Evolutionary conservation across 768 basidiomycete species (phyloP).

Genomic region (Clitopilus hobsonii): DNA sequence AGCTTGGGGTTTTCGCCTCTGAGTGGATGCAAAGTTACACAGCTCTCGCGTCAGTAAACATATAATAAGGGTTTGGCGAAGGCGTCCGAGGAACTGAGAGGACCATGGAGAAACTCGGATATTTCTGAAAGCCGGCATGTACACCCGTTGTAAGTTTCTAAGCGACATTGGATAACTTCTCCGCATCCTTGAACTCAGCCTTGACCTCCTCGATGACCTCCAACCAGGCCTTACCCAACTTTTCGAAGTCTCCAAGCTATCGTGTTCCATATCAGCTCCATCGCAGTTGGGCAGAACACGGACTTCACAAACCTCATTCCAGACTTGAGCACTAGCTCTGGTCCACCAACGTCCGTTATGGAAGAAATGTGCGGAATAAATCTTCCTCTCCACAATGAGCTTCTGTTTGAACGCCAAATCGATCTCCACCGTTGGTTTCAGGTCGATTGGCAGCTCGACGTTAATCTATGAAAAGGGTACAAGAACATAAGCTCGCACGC

Average conservation of each 20-base stretch:
- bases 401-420: conserved; percentile 19
- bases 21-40: no score
- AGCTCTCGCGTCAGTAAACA: no score
- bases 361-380: conserved; percentile 8
- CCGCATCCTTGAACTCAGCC: not conserved
- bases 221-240: conserved; percentile 4
- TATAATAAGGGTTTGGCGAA: no score
- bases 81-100: no score
- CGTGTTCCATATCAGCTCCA: no score
- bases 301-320: conserved; percentile 12
- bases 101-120: no score
- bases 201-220: not conserved
- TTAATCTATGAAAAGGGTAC: conserved; percentile 2
- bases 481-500: no score
- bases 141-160: no score
- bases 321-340: conserved; percentile 16
- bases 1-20: no score
- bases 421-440: conserved; percentile 16
- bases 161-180: not conserved
- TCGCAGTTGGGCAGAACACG: not conserved
- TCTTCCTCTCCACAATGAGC: conserved; percentile 23
- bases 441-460: conserved; percentile 15
- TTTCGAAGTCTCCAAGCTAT: conserved; percentile 4
- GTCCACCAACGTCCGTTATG: conserved; percentile 17
- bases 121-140: no score